phyloP scores from a whole-genome alignment of 1,284 basidiomycete species.

The Ceratobasidium sp. region DNA sequence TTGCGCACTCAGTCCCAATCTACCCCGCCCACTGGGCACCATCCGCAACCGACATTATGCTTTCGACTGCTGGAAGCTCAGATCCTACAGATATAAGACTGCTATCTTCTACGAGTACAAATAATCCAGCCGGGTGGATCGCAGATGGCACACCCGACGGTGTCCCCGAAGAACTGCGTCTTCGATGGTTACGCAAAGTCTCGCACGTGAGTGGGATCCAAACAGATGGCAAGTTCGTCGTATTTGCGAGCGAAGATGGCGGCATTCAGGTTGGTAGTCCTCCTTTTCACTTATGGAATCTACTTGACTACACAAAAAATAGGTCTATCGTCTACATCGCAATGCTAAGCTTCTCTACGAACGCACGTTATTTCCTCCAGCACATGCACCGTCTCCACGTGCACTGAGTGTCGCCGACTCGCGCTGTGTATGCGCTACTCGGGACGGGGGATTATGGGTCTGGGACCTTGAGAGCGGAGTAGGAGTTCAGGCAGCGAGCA shows the following conservation, averaged over 20 bases:
- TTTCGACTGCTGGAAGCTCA: conserved; percentile 57
- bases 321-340: conserved; percentile 78
- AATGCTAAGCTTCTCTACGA: conserved; percentile 78
- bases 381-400: conserved; percentile 67
- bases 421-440: conserved; percentile 78
- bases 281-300: conserved; percentile 45
- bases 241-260: conserved; percentile 72
- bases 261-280: conserved; percentile 40
- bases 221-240: conserved; percentile 86
- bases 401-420: conserved; percentile 80
- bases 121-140: conserved; percentile 75
- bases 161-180: conserved; percentile 63
- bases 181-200: conserved; percentile 75
- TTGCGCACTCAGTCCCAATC: conserved; percentile 80
- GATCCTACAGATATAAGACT: background rate
- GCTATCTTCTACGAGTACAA: conserved; percentile 20
- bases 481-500: conserved; percentile 43
- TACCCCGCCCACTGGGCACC: conserved; percentile 84
- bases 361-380: conserved; percentile 74
- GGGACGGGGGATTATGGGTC: conserved; percentile 80
- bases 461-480: conserved; percentile 80
- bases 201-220: conserved; percentile 73
- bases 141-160: conserved; percentile 69
- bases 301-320: conserved; percentile 59
- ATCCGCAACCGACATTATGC: conserved; percentile 79